Base-by-base conservation (phyloP, 139 green algal species). In the Chlamydomonas incerta region DNA sequence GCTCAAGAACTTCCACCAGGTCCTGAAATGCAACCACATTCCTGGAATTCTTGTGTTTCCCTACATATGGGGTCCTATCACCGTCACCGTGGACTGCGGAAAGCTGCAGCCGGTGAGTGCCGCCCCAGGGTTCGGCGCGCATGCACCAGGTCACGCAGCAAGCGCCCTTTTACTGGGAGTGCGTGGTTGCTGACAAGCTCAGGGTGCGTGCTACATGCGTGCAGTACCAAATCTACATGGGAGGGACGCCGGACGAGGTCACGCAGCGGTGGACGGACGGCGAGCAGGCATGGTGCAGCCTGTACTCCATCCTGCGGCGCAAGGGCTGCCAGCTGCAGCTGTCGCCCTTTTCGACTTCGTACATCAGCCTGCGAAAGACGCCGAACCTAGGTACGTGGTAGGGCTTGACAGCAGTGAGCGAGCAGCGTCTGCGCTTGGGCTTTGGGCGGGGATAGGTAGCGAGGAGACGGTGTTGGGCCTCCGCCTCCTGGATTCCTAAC, bases 201-300 rank as follows among this genome's bases (percentile, higher is more conserved):
- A 2, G 17, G 18, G 31, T 24, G 21, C 21, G 8, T 4, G 31
- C n/a, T 0, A 47, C 3, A 10, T 62, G 37, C 72, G 1, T 31
- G 66, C 85, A 89, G 85, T 86, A 82, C 34, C 24, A 60, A 23
- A 60, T 89, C 0, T 89, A 80, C 34, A 33, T 74, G 63, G 85
- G 23, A 0, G 9, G n/a, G 1, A 34, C 24, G 9, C 46, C 77
- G 26, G 46, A 60, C 9, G 63, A 47, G 23, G 47, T 89, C 0
- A 10, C 28, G 4, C 26, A 66, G 34, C 46, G 60, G 1, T 52
- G 69, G 2, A 21, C 37, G 26, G 1, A 74, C 47, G 62, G 71
- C 15, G 77, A 86, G 47, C 68, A 62, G 41, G 71, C 71, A 1
- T 89, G 85, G 85, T 89, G 85, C 28, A 62, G 70, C n/a, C n/a